Evolutionary conservation across 257 asterid species (phyloP), one percentile per base, ranked within the genome.

Genomic region (Solanum sejunctum): DNA sequence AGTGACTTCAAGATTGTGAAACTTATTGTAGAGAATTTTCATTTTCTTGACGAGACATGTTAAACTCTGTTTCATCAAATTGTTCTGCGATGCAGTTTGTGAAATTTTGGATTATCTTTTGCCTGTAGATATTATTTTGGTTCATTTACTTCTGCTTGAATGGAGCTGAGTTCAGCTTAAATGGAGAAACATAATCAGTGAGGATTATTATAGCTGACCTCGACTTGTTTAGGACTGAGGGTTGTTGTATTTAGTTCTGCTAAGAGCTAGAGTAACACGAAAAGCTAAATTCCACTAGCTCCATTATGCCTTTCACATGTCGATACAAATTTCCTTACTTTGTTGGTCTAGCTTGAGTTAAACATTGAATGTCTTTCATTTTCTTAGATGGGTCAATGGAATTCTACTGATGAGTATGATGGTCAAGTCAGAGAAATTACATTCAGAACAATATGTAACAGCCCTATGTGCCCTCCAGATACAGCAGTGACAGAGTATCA

Each of bases 391-490:
- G 95, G 94, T 86, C 93, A 86, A 87, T 96, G 98, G 98, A 91
- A 88, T 86, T 91, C 93, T 73, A 92, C 96, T 39, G 94, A 92
- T 79, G 95, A 93, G 85, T 92, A 94, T 90, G 90, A 91, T 71
- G 99, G 99, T 82, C 92, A 86, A 89, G 93, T 96, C 83, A 92
- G 99, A 91, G 98, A 96, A 89, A 93, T 94, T 84, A 90, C 92
- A 63, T 91, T 89, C 83, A 92, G 94, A 88, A 88, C 93, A 67
- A 83, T 93, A 88, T 96, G 98, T 84, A 88, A 93, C 81, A 93
- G 94, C 85, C 98, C 99, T n/a, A 91, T 96, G 96, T 96, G 99
- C 86, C 98, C 98, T 85, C 97, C 98, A 36, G 97, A 96, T 89
- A 96, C 97, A 79, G 94, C 97, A 81, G 91, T 96, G 90, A 93